Evolutionary conservation across 805 yeast species (phyloP).

Genomic region (Blastobotrys chiropterorum): DNA sequence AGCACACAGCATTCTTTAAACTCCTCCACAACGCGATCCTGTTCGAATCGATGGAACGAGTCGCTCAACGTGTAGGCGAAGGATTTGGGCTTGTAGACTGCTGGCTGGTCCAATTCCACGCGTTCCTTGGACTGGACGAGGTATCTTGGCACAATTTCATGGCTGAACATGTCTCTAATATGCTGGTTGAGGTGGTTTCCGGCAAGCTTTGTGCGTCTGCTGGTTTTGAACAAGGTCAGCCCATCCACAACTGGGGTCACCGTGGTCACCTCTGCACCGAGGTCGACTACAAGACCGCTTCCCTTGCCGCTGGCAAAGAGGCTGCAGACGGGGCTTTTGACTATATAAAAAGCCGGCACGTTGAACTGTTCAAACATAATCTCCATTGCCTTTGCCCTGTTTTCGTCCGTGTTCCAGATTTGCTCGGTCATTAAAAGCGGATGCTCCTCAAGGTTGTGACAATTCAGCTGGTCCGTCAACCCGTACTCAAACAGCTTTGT

Average conservation of each 20-base stretch:
- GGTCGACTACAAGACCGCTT: conserved; percentile 56
- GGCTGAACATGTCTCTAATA: conserved; percentile 34
- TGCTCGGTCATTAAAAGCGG: conserved; percentile 85
- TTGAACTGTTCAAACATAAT: conserved; percentile 59
- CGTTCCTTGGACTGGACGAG: conserved; percentile 42
- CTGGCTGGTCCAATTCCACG: conserved; percentile 31
- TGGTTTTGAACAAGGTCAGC: conserved; percentile 38
- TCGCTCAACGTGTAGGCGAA: conserved; percentile 33
- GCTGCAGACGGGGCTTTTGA: conserved; percentile 79
- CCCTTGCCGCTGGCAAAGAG: conserved; percentile 80
- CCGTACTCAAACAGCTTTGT: conserved; percentile 64
- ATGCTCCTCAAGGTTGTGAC: conserved; percentile 55
- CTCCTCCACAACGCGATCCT: conserved; percentile 41
- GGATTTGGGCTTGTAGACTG: conserved; percentile 25
- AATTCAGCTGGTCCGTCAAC: conserved; percentile 43
- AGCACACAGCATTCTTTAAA: conserved; percentile 39
- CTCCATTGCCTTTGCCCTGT: conserved; percentile 67
- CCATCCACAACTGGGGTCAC: conserved; percentile 38
- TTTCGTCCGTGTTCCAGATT: conserved; percentile 66
- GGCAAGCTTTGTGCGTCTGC: conserved; percentile 61
- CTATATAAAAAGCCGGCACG: conserved; percentile 76
- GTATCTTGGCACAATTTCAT: conserved; percentile 42
- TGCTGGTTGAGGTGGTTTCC: conserved; percentile 62
- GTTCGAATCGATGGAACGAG: conserved; percentile 52
- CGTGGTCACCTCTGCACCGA: conserved; percentile 65